phyloP scores from a whole-genome alignment of 2,329 filamentous ascomycete genomes.

The Monosporascus sp. region DNA sequence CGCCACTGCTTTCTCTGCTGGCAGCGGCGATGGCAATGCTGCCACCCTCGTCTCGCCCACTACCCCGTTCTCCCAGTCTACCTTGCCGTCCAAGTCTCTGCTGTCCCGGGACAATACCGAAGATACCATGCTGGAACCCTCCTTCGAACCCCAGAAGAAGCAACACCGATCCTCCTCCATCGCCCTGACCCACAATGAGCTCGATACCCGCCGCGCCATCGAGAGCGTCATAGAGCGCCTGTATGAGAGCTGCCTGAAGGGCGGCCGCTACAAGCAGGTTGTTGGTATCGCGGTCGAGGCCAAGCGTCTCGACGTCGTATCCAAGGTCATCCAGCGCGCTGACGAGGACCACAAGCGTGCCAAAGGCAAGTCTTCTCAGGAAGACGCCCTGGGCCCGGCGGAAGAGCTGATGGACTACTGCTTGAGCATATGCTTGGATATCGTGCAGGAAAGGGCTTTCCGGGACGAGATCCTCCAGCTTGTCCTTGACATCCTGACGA shows the following conservation, averaged over 20 bases:
- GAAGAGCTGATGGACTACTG: constrained; percentile 98
- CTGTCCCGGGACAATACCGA: constrained; percentile 75
- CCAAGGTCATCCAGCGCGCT: constrained; percentile 82
- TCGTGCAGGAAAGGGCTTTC: constrained; percentile 88
- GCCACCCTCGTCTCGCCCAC: constrained; percentile 78
- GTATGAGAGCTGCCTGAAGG: constrained; percentile 82
- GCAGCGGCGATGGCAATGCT: constrained; percentile 60
- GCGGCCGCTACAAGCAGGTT: constrained; percentile 89
- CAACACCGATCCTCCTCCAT: constrained; percentile 54
- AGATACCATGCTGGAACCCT: constrained; percentile 57
- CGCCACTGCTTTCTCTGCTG: constrained; percentile 71
- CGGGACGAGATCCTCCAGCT: constrained; percentile 80
- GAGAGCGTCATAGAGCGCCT: constrained; percentile 81
- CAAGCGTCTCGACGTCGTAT: constrained; percentile 82
- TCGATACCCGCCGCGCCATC: constrained; percentile 70
- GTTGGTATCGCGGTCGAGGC: constrained; percentile 96
- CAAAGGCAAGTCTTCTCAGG: constrained; percentile 54
- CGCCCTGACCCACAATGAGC: constrained; percentile 59
- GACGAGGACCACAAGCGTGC: constrained; percentile 75
- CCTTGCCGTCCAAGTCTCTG: constrained; percentile 87
- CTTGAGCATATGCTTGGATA: constrained; percentile 92
- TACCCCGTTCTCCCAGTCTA: constrained; percentile 91
- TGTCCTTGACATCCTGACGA: constrained; percentile 83
- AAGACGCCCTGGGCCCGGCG: constrained; percentile 53
- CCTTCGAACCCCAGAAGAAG: constrained; percentile 49